A percentile compares a stretch with the other conserved stretches of the same genome.
phyloP scores from a whole-genome alignment of 176 grass and related monocot genomes.

The Hordeum marinum region DNA sequence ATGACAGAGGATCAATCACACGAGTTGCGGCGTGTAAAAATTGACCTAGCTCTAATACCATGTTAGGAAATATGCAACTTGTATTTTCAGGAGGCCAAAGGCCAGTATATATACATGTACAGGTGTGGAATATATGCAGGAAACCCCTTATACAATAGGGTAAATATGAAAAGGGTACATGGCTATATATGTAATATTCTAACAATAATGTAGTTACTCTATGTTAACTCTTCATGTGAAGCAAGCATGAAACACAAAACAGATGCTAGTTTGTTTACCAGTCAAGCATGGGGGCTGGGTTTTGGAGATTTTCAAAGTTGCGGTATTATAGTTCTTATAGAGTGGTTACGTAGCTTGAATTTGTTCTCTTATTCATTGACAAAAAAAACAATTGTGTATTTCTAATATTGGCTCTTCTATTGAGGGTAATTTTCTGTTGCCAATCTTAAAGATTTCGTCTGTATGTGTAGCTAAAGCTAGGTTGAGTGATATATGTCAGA shows the following conservation, averaged over 20 bases:
- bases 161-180: too few species aligned
- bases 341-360: not conserved
- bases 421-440: slow-evolving; percentile 1
- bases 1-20: too few species aligned
- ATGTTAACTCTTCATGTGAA: not conserved
- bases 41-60: too few species aligned
- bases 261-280: not conserved
- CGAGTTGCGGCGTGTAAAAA: too few species aligned
- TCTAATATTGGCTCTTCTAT: slow-evolving; percentile 8
- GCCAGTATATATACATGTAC: too few species aligned
- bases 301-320: not conserved
- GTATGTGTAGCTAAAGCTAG: not conserved
- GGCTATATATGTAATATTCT: too few species aligned
- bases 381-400: not conserved
- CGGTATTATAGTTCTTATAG: not conserved
- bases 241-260: not conserved
- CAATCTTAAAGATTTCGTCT: not conserved
- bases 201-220: not conserved
- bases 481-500: not conserved
- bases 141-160: too few species aligned
- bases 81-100: too few species aligned
- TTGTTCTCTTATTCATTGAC: not conserved
- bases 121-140: too few species aligned
- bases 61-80: too few species aligned
- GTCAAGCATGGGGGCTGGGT: not conserved